Percentiles rank a stretch among this genome's conserved stretches.
These are phyloP conservation scores for Vaccinium macrocarpon DNA, from an alignment of 148 eudicot species.

Conservation along the genomic window DNA sequence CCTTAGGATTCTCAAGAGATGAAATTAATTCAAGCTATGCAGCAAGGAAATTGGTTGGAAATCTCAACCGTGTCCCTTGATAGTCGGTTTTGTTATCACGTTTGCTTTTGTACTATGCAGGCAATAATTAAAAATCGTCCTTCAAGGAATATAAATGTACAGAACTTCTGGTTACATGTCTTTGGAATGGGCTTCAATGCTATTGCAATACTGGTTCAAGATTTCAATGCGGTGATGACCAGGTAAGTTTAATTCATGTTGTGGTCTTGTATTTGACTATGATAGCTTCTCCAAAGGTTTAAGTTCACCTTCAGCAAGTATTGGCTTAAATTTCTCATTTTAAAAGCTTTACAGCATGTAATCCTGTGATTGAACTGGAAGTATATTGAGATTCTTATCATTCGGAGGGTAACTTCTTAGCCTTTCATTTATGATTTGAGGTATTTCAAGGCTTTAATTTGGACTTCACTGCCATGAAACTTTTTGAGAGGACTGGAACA, in stretches of 20 bases:
- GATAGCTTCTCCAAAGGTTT: background rate
- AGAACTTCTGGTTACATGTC: slow-evolving; percentile 94
- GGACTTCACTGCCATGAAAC: background rate
- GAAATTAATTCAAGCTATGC: background rate
- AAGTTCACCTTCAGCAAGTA: background rate
- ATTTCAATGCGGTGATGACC: slow-evolving; percentile 83
- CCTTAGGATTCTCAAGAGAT: background rate
- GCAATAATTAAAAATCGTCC: slow-evolving; percentile 94
- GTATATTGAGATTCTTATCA: background rate
- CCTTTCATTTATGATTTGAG: background rate
- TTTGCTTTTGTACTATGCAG: slow-evolving; percentile 44
- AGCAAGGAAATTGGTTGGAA: background rate
- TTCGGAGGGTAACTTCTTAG: background rate
- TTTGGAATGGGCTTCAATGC: slow-evolving; percentile 98
- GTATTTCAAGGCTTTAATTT: background rate
- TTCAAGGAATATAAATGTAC: slow-evolving; percentile 94
- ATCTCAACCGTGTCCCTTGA: slow-evolving; percentile 1
- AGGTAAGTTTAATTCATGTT: slow-evolving; percentile 43
- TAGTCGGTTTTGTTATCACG: background rate
- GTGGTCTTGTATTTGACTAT: slow-evolving; percentile 2
- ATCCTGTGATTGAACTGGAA: background rate
- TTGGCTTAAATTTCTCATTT: background rate
- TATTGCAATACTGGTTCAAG: slow-evolving; percentile 78
- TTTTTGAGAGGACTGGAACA: background rate
- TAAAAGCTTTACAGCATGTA: slow-evolving; percentile 4